Evolutionary conservation across 2,329 filamentous ascomycete genomes (phyloP), one percentile per base, ranked within the genome.

Genomic region (Penicillium hesseltinei): DNA sequence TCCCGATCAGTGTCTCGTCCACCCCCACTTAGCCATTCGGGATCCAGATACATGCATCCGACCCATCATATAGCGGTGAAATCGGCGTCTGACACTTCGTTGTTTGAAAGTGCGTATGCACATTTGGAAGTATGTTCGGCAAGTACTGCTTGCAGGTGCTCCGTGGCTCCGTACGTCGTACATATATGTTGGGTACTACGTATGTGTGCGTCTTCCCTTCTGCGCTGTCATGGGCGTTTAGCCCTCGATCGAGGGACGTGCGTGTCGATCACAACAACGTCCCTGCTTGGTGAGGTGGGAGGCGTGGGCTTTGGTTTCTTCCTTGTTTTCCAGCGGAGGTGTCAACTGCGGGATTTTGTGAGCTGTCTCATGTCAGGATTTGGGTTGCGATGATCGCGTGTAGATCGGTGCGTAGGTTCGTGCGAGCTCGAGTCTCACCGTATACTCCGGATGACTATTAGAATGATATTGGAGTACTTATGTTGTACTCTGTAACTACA

Each of bases 51-150:
- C 42, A 5, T 27, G 54, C 54, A 53, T 56, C 59, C 58, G 66
- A 70, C 61, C 44, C 63, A 68, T 71, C 68, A 71, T 59, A 70
- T 71, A 58, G 69, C 69, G 68, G 69, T 71, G 68, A 67, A 68
- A 58, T 60, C 25, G 23, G n/a, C 38, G 17, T 25, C 31, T 46
- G 21, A 29, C 35, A 50, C 38, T 51, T 42, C 15, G 36, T 21
- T 29, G 21, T 36, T 27, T 11, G n/a, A 4, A 47, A 23, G 31
- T 9, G 5, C 8, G 11, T 10, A 23, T 23, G 31, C 8, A 47
- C 31, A 7, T 17, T n/a, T 47, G 29, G 29, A 17, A 3, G 5
- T 11, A 35, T 35, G 15, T 35, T 23, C 25, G 45, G 19, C 15
- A 17, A 47, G 19, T 47, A 47, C 15, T 10, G 5, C 13, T 33